These are phyloP conservation scores for Cocos nucifera DNA, from an alignment of 176 grass and related monocot genomes.

Conservation along the genomic window DNA sequence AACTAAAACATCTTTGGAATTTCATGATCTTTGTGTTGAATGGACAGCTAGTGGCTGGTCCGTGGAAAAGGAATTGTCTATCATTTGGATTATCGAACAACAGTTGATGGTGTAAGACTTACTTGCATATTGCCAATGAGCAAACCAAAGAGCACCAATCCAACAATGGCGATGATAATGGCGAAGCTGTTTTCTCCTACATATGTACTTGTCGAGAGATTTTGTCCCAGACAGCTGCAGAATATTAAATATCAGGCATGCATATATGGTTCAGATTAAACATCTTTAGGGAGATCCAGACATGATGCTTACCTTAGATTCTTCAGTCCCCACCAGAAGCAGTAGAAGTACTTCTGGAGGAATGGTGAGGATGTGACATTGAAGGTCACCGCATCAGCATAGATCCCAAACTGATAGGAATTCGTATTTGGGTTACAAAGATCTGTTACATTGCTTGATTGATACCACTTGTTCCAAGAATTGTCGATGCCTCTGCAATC, in stretches of 20 bases:
- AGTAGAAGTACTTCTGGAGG: slow-evolving; percentile 88
- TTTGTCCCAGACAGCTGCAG: slow-evolving; percentile 46
- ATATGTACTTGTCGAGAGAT: slow-evolving; percentile 60
- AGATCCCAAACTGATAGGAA: slow-evolving; percentile 85
- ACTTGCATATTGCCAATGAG: slow-evolving; percentile 94
- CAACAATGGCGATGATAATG: slow-evolving; percentile 67
- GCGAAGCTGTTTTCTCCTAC: slow-evolving; percentile 40
- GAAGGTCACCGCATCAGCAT: slow-evolving; percentile 46
- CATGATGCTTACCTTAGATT: slow-evolving; percentile 52
- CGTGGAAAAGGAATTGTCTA: too few relatives aligned
- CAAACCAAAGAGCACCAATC: slow-evolving; percentile 79
- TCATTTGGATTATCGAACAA: too few relatives aligned
- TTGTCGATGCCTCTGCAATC: slow-evolving; percentile 40
- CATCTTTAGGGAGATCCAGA: background rate
- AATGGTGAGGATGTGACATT: slow-evolving; percentile 63
- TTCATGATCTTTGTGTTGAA: too few relatives aligned
- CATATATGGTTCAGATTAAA: background rate
- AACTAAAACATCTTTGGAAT: too few relatives aligned
- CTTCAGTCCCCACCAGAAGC: slow-evolving; percentile 99
- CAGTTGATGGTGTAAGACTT: too few relatives aligned
- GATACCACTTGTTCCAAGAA: slow-evolving; percentile 37
- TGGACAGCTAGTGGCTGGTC: too few relatives aligned
- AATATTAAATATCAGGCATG: background rate
- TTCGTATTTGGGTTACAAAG: slow-evolving; percentile 46
- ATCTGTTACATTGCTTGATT: slow-evolving; percentile 35